Evolutionary conservation across 2,329 filamentous ascomycete genomes (phyloP).

Genomic region (Apiospora saccharicola): DNA sequence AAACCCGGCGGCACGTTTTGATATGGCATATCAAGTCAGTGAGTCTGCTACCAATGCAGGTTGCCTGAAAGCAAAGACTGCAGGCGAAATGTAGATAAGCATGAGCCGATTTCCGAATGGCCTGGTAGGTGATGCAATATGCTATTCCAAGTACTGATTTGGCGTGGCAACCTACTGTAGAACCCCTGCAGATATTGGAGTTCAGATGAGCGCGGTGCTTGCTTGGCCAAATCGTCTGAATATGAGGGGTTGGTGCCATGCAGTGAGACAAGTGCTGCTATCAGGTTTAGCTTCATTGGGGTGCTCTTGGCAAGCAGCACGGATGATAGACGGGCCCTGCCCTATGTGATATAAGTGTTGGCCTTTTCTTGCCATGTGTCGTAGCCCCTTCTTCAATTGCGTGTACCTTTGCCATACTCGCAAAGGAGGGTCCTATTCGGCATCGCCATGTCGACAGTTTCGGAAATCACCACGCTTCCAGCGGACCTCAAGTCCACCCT

Average conservation of each 20-base stretch:
- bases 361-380: neutral
- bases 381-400: neutral
- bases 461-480: conserved; percentile 35
- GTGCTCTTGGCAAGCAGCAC: neutral
- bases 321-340: neutral
- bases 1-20: too few species aligned
- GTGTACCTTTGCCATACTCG: neutral
- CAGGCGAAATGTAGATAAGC: neutral
- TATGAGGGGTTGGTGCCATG: neutral
- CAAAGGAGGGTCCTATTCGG: neutral
- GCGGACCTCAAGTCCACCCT: conserved; percentile 31
- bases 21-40: neutral
- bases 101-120: neutral
- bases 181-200: neutral
- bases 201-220: neutral
- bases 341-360: neutral
- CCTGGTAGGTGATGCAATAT: neutral
- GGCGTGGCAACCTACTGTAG: too few species aligned
- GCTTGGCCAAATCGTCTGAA: neutral
- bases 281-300: neutral
- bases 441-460: conserved; percentile 25
- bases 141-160: neutral
- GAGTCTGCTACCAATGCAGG: neutral
- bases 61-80: neutral
- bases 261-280: neutral